These are phyloP conservation scores for Circinella umbellata DNA, from an alignment of 371 early-diverging fungal genomes.

Conservation along the genomic window DNA sequence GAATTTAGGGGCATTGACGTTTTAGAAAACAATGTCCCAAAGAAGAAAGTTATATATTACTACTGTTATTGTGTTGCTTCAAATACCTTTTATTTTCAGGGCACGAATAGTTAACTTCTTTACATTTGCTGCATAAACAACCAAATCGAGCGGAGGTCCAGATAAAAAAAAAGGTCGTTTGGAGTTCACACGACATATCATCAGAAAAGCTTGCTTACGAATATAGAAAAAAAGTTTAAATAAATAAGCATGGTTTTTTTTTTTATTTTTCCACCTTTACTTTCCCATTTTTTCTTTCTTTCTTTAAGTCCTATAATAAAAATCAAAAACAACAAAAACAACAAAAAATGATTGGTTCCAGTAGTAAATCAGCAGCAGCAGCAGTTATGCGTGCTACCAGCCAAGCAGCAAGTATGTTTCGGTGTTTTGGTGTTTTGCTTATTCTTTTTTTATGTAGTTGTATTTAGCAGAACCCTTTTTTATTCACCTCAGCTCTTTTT, in stretches of 20 bases:
- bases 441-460: too few species aligned
- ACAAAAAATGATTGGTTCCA: conserved; percentile 4
- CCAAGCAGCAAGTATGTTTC: conserved; percentile 13
- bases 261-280: background rate
- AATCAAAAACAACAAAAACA: background rate
- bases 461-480: too few species aligned
- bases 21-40: background rate
- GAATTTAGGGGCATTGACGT: background rate
- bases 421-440: background rate
- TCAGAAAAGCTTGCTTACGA: conserved; percentile 12
- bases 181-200: conserved; percentile 9
- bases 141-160: background rate
- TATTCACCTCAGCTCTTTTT: too few species aligned
- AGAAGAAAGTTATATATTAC: background rate
- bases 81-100: too few species aligned
- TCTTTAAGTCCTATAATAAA: too few species aligned
- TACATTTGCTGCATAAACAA: too few species aligned
- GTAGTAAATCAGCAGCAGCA: conserved; percentile 12
- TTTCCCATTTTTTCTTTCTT: background rate
- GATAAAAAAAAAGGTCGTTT: background rate
- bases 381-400: conserved; percentile 18
- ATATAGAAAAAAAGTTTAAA: background rate
- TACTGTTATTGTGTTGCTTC: too few species aligned
- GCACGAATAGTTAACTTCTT: too few species aligned
- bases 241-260: background rate